These are phyloP conservation scores for Mrakia blollopis DNA, from an alignment of 768 basidiomycete species.

Conservation along the genomic window DNA sequence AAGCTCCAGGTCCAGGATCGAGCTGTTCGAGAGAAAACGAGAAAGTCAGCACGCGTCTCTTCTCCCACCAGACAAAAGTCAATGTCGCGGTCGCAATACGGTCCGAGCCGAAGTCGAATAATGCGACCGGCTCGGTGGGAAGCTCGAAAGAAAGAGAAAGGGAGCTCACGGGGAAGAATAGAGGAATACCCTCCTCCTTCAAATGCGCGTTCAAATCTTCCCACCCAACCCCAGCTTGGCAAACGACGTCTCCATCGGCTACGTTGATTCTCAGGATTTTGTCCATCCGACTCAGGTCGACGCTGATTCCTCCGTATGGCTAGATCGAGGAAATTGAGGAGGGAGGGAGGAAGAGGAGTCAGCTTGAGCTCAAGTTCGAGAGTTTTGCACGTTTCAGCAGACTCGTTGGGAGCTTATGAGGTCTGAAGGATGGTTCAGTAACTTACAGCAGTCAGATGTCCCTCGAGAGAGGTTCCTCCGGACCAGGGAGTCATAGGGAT, in stretches of 20 bases:
- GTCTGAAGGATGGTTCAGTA: background rate
- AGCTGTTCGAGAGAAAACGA: constrained; percentile 20
- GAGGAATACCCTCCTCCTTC: constrained; percentile 63
- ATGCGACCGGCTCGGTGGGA: too few relatives aligned
- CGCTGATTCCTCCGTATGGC: constrained; percentile 63
- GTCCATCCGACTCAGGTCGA: constrained; percentile 76
- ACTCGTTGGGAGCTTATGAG: background rate
- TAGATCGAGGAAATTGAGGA: constrained; percentile 34
- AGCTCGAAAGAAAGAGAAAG: too few relatives aligned
- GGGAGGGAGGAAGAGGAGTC: background rate
- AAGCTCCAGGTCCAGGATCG: constrained; percentile 64
- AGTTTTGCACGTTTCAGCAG: too few relatives aligned
- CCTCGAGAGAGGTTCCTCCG: constrained; percentile 82
- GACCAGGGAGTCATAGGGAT: constrained; percentile 70
- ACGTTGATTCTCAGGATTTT: constrained; percentile 66
- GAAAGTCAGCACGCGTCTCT: too few relatives aligned
- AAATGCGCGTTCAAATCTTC: constrained; percentile 61
- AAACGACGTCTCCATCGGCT: constrained; percentile 43
- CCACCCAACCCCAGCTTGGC: constrained; percentile 45
- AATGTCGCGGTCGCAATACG: too few relatives aligned
- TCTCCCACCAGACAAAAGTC: too few relatives aligned
- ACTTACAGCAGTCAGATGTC: constrained; percentile 71
- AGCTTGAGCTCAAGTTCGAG: background rate
- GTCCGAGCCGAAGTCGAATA: too few relatives aligned
- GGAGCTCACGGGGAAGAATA: constrained; percentile 65